Base-by-base conservation (phyloP, 2,329 filamentous ascomycete species). In the Ophiocordyceps camponoti-leonardi region DNA sequence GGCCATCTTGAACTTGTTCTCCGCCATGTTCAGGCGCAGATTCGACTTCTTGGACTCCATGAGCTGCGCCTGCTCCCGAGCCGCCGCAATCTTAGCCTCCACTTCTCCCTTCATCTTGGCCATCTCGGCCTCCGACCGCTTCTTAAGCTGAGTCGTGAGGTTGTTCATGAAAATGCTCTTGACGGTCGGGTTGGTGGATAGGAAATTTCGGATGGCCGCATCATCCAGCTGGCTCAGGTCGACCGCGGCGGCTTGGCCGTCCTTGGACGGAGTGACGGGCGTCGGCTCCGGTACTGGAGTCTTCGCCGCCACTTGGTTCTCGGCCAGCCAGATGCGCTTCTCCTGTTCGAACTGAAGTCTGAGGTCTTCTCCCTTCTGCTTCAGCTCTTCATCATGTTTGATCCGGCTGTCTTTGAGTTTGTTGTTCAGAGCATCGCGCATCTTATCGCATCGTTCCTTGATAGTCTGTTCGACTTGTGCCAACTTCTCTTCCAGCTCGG, bases 21-120 rank as follows among this genome's bases (percentile, higher is more conserved):
- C 81, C 6, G 79, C 68, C 77, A 93, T 83, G 58, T 86, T 90
- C 50, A 90, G 71, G 51, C 83, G 83, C 43, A 85, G 67, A 2
- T 76, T 76, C 45, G 75, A 76, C 59, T 85, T 86, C 66, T 88
- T 88, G 33, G 79, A 76, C 41, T 80, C 78, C 65, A 92, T 73
- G 49, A 82, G 73, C 44, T 82, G 75, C 3, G 80, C 81, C 59
- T 82, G 72, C 49, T 80, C 73, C 45, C 69, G 67, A 12, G 73
- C 75, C 44, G 70, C 67, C 13, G 56, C 53, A 20, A 75, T 62
- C 61, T 75, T 78, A 39, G 67, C 62, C 44, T 78, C 73, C 45
- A 65, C 69, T 47, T 77, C 75, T 1, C 71, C 65, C 51, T 71
- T 73, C 28, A 77, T 58, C 56, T 73, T 80, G 48, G 74, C 69